Base-by-base conservation (phyloP, 164 flowering plant genomes). In the Umbellularia californica region DNA sequence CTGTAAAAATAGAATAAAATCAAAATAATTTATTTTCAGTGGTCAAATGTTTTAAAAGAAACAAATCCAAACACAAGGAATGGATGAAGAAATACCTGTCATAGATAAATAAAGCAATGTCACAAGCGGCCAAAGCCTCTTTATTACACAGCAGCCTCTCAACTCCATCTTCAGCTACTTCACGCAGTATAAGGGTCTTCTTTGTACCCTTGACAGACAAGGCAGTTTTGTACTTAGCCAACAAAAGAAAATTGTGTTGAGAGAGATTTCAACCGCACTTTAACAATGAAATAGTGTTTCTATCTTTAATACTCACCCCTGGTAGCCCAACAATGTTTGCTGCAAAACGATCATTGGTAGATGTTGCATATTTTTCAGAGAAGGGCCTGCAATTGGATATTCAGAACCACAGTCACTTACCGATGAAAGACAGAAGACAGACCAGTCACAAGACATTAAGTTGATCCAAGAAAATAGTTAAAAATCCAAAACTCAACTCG, bases 81-180 rank as follows among this genome's bases (percentile, higher is more conserved):
- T 14, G 52, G 25, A 22, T 55, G 24, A 47, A 35, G 19, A 66
- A 74, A 58, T 84, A 96, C 99, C 98, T 91, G 85, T 94, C 95
- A 88, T 93, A 86, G 50, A 92, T 88, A 85, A 96, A 93, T 35
- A 96, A 78, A 68, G 98, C 99, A 27, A 90, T 77, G 72, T 96
- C 98, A 77, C 99, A 93, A n/a, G 88, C 86, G 73, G 98, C 92
- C 85, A 96, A 84, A 30, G 92, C 86, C 71, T 92, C 95, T 80
- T 85, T 93, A 51, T 70, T 81, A 20, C 91, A 84, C 55, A 93
- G 82, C 62, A 91, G 73, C 50, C 74, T 83, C 55, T 67, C 78
- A 28, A 92, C 88, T 68, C 80, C 88, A 60, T 88, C 90, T 82
- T 87, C 97, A 4, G 97, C 91, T 64, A 96, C 88, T 82, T 96